A percentile compares a stretch with the other conserved stretches of the same genome.
These are phyloP conservation scores for Lactarius indigo DNA, from an alignment of 768 basidiomycete genomes.

Conservation along the genomic window DNA sequence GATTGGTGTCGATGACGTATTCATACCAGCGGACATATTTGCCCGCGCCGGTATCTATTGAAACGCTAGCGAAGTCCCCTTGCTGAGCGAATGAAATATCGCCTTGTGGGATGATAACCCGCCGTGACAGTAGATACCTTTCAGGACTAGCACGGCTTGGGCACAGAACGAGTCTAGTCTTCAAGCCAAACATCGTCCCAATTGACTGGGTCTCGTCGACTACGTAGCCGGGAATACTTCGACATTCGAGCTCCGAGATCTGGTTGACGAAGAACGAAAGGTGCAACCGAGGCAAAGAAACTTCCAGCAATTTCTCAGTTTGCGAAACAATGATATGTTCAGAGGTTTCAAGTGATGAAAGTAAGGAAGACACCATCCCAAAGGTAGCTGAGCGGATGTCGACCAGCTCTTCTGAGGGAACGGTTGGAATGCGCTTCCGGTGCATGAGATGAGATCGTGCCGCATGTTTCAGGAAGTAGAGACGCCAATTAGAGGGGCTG, in stretches of 20 bases:
- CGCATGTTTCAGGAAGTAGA: not conserved
- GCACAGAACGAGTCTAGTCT: conserved; percentile 29
- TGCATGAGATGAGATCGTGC: not conserved
- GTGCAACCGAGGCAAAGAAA: conserved; percentile 39
- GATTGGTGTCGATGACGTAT: conserved; percentile 32
- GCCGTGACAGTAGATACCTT: not conserved
- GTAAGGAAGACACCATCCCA: not conserved
- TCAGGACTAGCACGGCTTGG: not conserved
- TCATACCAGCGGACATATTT: conserved; percentile 28
- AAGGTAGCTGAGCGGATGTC: conserved; percentile 15
- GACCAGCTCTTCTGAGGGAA: not conserved
- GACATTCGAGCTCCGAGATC: conserved; percentile 35
- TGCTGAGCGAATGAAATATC: not conserved
- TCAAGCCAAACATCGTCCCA: conserved; percentile 45
- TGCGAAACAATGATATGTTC: not conserved
- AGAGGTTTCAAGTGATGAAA: not conserved
- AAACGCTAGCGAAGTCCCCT: conserved; percentile 9
- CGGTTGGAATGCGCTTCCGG: not conserved
- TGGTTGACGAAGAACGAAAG: conserved; percentile 40
- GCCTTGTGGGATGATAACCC: conserved; percentile 16
- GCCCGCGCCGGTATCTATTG: not conserved
- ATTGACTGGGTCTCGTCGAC: conserved; percentile 41
- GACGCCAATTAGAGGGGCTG: conserved; percentile 31
- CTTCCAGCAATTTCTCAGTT: conserved; percentile 4
- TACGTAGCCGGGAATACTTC: conserved; percentile 40